phyloP scores from a whole-genome alignment of 129 eudicot genomes.

The Centaurea solstitialis region DNA sequence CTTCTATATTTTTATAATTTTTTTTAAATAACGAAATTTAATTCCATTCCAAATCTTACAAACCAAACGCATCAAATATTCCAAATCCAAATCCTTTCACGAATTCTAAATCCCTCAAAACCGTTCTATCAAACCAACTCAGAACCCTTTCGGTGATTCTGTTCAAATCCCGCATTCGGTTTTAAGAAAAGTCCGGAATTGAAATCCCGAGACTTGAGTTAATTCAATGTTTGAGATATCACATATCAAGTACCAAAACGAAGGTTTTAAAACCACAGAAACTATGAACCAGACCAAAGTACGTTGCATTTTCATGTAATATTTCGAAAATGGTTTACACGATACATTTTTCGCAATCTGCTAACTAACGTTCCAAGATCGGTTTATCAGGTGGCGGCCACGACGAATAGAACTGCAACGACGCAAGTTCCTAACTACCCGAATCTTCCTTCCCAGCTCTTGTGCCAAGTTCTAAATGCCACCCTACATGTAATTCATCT shows the following conservation, averaged over 20 bases:
- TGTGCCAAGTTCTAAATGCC: constrained; percentile 84
- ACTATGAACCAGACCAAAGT: neutral
- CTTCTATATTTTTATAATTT: no score
- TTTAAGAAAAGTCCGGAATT: no score
- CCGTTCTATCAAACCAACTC: no score
- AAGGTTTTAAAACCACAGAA: no score
- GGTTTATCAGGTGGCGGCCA: constrained; percentile 67
- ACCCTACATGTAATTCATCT: constrained; percentile 64
- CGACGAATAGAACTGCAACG: constrained; percentile 68
- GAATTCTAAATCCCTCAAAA: no score
- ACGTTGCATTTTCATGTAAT: neutral
- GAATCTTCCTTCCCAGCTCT: constrained; percentile 69
- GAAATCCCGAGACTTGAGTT: no score
- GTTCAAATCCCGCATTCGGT: no score
- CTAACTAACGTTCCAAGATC: constrained; percentile 1
- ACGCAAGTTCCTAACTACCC: constrained; percentile 83
- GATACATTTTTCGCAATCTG: neutral
- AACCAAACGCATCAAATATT: no score
- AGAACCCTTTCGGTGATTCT: no score
- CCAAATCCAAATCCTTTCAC: no score
- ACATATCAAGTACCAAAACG: neutral
- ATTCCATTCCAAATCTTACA: no score
- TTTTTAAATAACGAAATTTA: no score
- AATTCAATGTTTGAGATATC: neutral
- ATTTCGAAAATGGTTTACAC: neutral